phyloP scores from a whole-genome alignment of 345 rosid species.

The Garcia nutans region DNA sequence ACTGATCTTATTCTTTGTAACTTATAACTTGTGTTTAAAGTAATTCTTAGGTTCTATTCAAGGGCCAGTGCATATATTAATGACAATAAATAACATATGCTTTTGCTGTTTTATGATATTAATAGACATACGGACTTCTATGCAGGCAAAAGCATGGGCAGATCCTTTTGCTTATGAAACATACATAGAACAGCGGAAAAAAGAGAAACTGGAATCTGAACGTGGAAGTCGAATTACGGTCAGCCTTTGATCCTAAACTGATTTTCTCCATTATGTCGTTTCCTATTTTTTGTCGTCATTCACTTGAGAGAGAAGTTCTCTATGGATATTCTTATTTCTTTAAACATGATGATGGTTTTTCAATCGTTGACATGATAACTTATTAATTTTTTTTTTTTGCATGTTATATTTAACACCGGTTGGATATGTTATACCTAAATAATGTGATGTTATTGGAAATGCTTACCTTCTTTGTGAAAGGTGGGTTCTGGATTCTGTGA shows the following conservation, averaged over 20 bases:
- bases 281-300: not conserved
- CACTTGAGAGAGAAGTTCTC: not conserved
- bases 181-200: conserved; percentile 60
- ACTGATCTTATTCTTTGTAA: not conserved
- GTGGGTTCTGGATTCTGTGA: no score
- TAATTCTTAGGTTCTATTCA: not conserved
- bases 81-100: not conserved
- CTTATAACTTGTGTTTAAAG: not conserved
- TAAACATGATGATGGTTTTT: not conserved
- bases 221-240: conserved; percentile 73
- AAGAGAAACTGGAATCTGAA: conserved; percentile 56
- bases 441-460: not conserved
- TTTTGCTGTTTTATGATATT: not conserved
- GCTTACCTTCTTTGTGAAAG: not conserved
- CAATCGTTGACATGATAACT: not conserved
- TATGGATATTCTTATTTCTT: not conserved
- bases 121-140: conserved; percentile 10
- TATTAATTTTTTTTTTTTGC: not conserved
- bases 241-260: conserved; percentile 21
- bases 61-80: not conserved
- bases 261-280: not conserved
- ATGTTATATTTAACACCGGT: not conserved
- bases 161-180: conserved; percentile 70
- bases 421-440: not conserved
- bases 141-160: conserved; percentile 64